Conservation (phyloP, 176 grass and related monocot species). For the maize (Zea mays) region DNA sequence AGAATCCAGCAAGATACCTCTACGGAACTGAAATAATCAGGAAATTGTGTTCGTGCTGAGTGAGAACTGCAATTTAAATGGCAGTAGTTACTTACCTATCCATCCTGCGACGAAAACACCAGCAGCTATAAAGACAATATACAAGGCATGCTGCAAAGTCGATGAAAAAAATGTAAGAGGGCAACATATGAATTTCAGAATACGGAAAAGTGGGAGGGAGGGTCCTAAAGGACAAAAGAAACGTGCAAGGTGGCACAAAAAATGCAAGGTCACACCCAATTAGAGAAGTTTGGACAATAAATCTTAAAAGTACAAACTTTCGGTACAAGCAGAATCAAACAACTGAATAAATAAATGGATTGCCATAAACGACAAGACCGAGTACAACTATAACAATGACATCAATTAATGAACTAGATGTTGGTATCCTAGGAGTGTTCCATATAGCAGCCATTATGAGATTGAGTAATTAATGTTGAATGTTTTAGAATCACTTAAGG, state of each 20-base stretch:
- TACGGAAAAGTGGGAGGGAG: conserved; percentile 9
- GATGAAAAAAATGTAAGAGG: conserved; percentile 37
- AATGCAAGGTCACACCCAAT: neutral
- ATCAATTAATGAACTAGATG: conserved; percentile 16
- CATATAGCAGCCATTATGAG: neutral
- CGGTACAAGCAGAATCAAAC: conserved; percentile 7
- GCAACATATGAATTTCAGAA: conserved; percentile 19
- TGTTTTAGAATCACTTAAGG: conserved; percentile 4
- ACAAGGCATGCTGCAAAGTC: conserved; percentile 76
- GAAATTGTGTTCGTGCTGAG: conserved; percentile 8
- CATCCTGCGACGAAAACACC: conserved; percentile 91
- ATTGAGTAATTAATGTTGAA: conserved; percentile 5
- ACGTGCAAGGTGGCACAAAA: neutral
- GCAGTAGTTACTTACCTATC: conserved; percentile 72
- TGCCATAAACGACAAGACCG: neutral
- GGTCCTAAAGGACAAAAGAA: neutral
- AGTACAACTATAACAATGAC: neutral
- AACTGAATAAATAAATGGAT: conserved; percentile 2
- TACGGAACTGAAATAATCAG: conserved; percentile 49
- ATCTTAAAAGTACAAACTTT: neutral
- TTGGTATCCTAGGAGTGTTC: neutral
- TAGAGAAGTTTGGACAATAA: neutral
- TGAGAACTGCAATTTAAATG: neutral
- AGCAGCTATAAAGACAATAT: conserved; percentile 92
- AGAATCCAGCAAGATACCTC: conserved; percentile 99